phyloP scores from a whole-genome alignment of 345 rosid species.

The Raphanus raphanistrum region DNA sequence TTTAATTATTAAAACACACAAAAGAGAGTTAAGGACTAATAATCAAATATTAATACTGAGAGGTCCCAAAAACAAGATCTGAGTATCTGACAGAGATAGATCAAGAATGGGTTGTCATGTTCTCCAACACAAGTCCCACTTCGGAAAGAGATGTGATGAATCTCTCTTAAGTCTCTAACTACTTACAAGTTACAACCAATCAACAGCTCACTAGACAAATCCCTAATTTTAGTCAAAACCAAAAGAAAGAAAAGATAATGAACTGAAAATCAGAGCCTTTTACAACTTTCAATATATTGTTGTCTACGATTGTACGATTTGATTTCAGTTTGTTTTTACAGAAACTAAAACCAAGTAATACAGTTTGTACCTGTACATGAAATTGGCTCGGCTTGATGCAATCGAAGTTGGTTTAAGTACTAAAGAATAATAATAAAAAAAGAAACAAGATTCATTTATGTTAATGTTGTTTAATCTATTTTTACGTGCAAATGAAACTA shows the following conservation, averaged over 20 bases:
- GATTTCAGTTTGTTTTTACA: neutral
- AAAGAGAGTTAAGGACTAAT: slow-evolving; percentile 23
- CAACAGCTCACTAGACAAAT: slow-evolving; percentile 37
- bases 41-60: slow-evolving; percentile 20
- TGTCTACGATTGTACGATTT: neutral
- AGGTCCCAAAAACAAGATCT: slow-evolving; percentile 40
- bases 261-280: slow-evolving; percentile 18
- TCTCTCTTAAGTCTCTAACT: slow-evolving; percentile 24
- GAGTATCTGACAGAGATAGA: slow-evolving; percentile 43
- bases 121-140: slow-evolving; percentile 46
- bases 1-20: neutral
- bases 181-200: slow-evolving; percentile 39
- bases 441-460: no score
- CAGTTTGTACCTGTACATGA: neutral
- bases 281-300: slow-evolving; percentile 17
- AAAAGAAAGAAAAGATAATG: neutral
- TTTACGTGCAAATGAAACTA: no score
- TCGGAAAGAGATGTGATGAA: slow-evolving; percentile 6
- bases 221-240: neutral
- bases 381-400: neutral
- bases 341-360: neutral
- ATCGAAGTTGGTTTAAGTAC: no score
- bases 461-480: no score
- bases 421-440: no score
- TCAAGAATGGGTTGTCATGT: slow-evolving; percentile 44